A percentile compares a stretch with the other conserved stretches of the same genome.
Evolutionary conservation across 2,329 filamentous ascomycete species (phyloP).

Genomic region (Penicillium sp.): DNA sequence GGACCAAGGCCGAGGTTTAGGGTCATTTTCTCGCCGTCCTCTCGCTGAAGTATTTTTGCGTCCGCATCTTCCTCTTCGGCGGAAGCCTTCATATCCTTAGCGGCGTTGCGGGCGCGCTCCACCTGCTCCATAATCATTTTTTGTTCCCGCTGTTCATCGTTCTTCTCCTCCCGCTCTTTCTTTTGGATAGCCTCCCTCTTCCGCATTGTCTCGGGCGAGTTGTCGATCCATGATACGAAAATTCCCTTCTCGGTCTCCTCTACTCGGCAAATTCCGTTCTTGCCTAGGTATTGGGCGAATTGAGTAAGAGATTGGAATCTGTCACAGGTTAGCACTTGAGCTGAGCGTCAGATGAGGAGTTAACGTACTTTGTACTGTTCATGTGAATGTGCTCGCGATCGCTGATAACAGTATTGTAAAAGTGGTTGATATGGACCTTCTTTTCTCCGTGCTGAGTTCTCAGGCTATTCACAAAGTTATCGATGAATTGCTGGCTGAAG

Average conservation of each 20-base stretch:
- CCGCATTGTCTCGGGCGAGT: constrained; percentile 79
- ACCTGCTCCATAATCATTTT: constrained; percentile 82
- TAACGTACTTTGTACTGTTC: background rate
- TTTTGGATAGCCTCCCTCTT: constrained; percentile 77
- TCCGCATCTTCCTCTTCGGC: constrained; percentile 42
- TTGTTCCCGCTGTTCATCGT: constrained; percentile 87
- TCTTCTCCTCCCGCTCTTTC: constrained; percentile 84
- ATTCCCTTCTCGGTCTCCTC: constrained; percentile 85
- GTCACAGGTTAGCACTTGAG: background rate
- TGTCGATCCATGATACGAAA: constrained; percentile 87
- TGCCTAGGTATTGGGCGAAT: constrained; percentile 81
- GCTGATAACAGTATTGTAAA: constrained; percentile 91
- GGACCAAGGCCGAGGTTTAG: constrained; percentile 60
- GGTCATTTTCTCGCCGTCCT: constrained; percentile 74
- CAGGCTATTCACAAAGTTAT: constrained; percentile 75
- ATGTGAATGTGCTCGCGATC: constrained; percentile 60
- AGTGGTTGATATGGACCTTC: constrained; percentile 81
- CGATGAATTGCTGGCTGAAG: constrained; percentile 73
- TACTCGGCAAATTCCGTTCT: constrained; percentile 84
- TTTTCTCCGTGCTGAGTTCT: constrained; percentile 89
- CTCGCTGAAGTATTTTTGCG: constrained; percentile 50
- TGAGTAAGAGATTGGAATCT: constrained; percentile 68
- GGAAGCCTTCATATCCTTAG: constrained; percentile 43
- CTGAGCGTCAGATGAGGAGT: background rate
- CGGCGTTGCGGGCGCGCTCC: constrained; percentile 52